A percentile compares a stretch with the other conserved stretches of the same genome.
Conservation (phyloP, 108 stramenopile species). For the Pseudonitzschia multiseries region DNA sequence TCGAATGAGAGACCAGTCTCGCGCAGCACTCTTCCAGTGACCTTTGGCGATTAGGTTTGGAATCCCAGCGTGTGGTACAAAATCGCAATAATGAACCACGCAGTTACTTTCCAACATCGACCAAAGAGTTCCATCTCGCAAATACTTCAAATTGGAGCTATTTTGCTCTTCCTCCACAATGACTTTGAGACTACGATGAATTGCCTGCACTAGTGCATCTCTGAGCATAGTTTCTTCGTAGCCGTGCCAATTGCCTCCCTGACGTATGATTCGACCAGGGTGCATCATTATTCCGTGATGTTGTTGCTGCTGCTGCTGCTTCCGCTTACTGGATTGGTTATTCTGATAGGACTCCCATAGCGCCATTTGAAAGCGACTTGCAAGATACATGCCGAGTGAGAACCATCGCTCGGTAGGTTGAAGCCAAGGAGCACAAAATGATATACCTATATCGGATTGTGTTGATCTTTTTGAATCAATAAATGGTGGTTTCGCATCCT, state of each 20-base stretch:
- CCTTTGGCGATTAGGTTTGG: neutral
- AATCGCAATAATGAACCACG: neutral
- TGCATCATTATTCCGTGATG: neutral
- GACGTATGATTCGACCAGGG: neutral
- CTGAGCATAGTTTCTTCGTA: slow-evolving; percentile 2
- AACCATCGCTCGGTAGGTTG: slow-evolving; percentile 73
- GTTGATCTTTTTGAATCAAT: neutral
- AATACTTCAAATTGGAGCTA: neutral
- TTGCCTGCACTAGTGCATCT: slow-evolving; percentile 1
- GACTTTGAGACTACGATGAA: neutral
- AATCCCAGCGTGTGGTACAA: neutral
- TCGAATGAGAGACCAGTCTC: slow-evolving; percentile 12
- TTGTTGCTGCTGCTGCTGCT: neutral
- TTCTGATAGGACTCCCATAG: slow-evolving; percentile 60
- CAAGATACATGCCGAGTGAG: slow-evolving; percentile 70
- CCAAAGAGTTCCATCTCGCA: slow-evolving; percentile 18
- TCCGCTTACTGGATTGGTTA: neutral
- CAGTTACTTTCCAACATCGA: neutral
- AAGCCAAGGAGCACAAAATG: slow-evolving; percentile 60
- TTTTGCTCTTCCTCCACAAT: neutral
- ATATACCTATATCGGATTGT: neutral
- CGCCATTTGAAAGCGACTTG: slow-evolving; percentile 69
- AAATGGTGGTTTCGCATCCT: neutral
- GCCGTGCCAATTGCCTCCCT: neutral
- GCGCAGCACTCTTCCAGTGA: slow-evolving; percentile 2